Conservation (phyloP, 495 filamentous ascomycete genomes). For the Penicillium alfredii region DNA sequence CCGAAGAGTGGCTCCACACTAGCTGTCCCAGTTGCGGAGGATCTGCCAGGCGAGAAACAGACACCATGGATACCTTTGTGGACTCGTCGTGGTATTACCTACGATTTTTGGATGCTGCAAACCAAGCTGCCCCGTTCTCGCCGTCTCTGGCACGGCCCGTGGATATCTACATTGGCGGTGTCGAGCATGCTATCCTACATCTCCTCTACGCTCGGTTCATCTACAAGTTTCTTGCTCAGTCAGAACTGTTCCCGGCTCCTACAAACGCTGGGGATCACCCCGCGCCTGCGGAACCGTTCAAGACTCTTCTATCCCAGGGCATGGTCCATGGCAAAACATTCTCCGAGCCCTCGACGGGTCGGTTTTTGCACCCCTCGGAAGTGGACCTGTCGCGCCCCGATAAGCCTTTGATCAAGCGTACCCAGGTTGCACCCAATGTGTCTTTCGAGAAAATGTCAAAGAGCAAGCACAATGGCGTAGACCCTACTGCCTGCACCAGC, state of each 20-base stretch:
- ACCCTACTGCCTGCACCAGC: constrained; percentile 62
- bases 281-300: constrained; percentile 63
- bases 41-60: constrained; percentile 73
- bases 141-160: constrained; percentile 60
- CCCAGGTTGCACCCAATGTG: constrained; percentile 50
- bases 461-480: constrained; percentile 90
- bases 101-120: constrained; percentile 66
- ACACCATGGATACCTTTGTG: constrained; percentile 95
- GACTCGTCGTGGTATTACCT: constrained; percentile 92
- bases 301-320: constrained; percentile 72
- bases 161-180: constrained; percentile 79
- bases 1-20: constrained; percentile 68
- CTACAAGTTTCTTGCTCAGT: constrained; percentile 72
- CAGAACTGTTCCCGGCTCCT: constrained; percentile 46
- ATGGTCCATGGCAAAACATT: constrained; percentile 91
- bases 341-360: constrained; percentile 64
- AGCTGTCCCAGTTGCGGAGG: constrained; percentile 66
- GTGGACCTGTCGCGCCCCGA: constrained; percentile 55
- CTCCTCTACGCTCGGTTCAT: constrained; percentile 90
- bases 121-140: constrained; percentile 55
- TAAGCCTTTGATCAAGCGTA: constrained; percentile 54
- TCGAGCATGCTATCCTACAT: constrained; percentile 87
- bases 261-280: constrained; percentile 23
- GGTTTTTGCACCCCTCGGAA: constrained; percentile 73
- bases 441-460: constrained; percentile 95